Evolutionary conservation across 345 rosid genomes (phyloP), one percentile per base, ranked within the genome.

Genomic region (Eutrema heterophyllum): DNA sequence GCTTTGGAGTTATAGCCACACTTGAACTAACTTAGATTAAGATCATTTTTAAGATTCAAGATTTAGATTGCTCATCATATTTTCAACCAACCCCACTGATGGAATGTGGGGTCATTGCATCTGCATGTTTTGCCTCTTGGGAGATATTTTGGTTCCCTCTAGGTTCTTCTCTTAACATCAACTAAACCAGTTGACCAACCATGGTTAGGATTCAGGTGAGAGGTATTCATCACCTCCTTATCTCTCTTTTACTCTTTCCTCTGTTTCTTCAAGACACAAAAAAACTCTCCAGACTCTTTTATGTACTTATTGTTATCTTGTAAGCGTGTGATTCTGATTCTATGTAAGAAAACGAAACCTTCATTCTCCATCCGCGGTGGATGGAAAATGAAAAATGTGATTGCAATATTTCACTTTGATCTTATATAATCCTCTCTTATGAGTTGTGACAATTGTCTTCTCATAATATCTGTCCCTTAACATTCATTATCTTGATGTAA

Each of bases 171-270:
- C 69, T 10, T 70, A 76, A 77, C 77, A 32, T 77, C 80, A 77
- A 70, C 76, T 18, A 77, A 52, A 75, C 84, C 81, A 66, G 77
- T 79, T 49, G 83, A 76, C 74, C 93, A 79, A 84, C 98, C 96
- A 92, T 89, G 98, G 98, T 92, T 92, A 89, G 92, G 94, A 85
- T 92, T 73, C 83, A 80, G 93, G 89, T 83, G 80, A 53, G 76
- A 71, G 76, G 77, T 77, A 58, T 36, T 63, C 33, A 70, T 76
- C 75, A 76, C 80, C 66, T 72, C 73, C 54, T 78, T 74, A 21
- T 64, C 70, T 66, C 66, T 67, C 78, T 62, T 71, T 64, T 46
- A 54, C 62, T 77, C 57, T 73, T 58, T 70, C 45, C 44, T 72
- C 69, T 70, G 32, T 63, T 53, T 72, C 73, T 64, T 72, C 62